A percentile compares a stretch with the other conserved stretches of the same genome.
Evolutionary conservation across 23 red algal genomes (phyloP).

Genomic region (Gracilaria gracilis): DNA sequence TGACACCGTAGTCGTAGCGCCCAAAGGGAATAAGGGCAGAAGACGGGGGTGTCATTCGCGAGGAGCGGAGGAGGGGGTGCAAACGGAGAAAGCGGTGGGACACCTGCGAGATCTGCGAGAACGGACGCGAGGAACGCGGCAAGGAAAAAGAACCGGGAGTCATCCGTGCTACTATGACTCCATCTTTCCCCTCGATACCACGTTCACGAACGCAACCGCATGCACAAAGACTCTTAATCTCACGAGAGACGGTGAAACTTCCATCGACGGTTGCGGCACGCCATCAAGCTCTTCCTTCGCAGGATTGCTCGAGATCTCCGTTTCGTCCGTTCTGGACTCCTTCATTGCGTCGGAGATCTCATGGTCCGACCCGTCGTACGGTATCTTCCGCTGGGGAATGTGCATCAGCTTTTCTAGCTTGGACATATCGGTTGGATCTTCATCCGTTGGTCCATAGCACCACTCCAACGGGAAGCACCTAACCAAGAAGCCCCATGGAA

Average conservation of each 20-base stretch:
- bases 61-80: background rate
- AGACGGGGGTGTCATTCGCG: background rate
- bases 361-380: slow-evolving; percentile 21
- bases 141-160: background rate
- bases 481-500: slow-evolving; percentile 84
- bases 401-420: slow-evolving; percentile 79
- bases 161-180: slow-evolving; percentile 1
- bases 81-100: background rate
- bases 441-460: slow-evolving; percentile 85
- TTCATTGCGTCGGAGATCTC: slow-evolving; percentile 14
- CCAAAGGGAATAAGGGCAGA: background rate
- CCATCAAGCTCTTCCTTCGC: slow-evolving; percentile 26
- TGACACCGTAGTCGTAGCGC: background rate
- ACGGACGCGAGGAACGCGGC: background rate
- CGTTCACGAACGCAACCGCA: slow-evolving; percentile 89
- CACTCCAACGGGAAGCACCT: slow-evolving; percentile 81
- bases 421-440: slow-evolving; percentile 70
- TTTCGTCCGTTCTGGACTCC: slow-evolving; percentile 48
- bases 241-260: slow-evolving; percentile 41
- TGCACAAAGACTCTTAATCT: slow-evolving; percentile 83
- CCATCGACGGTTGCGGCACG: background rate
- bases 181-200: slow-evolving; percentile 68
- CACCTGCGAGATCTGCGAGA: background rate
- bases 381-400: slow-evolving; percentile 61
- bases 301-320: slow-evolving; percentile 18